Conservation (phyloP, 208 protist genomes). For the Willaertia magna region DNA sequence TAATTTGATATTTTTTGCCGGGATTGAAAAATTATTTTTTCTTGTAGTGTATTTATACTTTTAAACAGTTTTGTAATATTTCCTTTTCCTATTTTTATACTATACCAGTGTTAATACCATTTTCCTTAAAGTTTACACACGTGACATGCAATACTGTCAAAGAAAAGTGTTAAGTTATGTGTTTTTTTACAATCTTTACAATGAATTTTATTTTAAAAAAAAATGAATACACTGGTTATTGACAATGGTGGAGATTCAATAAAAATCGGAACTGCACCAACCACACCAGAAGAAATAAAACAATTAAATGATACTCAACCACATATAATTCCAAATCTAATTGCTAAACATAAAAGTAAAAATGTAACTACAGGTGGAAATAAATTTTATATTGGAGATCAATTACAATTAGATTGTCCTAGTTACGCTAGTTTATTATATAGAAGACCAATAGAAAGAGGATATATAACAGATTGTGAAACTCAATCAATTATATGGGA, state of each 20-base stretch:
- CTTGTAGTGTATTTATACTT: too few species aligned
- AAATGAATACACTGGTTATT: background rate
- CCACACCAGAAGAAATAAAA: background rate
- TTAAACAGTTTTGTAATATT: too few species aligned
- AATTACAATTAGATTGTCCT: background rate
- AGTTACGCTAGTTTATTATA: background rate
- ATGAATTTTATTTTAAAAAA: too few species aligned
- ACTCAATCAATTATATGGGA: background rate
- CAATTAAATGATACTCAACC: background rate
- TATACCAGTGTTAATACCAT: too few species aligned
- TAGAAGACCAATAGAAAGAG: background rate
- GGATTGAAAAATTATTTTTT: too few species aligned
- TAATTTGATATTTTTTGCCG: too few species aligned
- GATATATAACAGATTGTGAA: conserved; percentile 6
- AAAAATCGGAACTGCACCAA: background rate
- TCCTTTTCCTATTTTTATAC: too few species aligned
- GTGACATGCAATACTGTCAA: too few species aligned
- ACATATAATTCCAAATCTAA: background rate
- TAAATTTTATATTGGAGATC: background rate
- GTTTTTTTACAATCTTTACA: too few species aligned
- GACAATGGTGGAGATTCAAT: background rate
- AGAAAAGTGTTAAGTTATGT: too few species aligned
- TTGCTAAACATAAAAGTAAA: background rate
- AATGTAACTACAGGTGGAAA: background rate
- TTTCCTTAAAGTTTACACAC: too few species aligned